phyloP scores from a whole-genome alignment of 2,329 filamentous ascomycete genomes.

The Botrytis porri region DNA sequence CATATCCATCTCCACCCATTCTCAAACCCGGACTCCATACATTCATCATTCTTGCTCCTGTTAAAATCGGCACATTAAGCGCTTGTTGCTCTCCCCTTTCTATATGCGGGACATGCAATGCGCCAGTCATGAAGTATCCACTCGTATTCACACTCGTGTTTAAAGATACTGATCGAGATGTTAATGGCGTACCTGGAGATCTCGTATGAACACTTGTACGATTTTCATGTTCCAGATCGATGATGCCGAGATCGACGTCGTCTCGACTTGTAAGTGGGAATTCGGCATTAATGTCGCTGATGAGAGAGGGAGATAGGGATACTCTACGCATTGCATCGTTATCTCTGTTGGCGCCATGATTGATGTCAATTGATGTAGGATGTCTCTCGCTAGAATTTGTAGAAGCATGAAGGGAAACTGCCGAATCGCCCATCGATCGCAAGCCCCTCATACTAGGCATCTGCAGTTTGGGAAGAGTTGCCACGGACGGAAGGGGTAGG shows the following conservation, averaged over 20 bases:
- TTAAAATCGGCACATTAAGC: conserved; percentile 15
- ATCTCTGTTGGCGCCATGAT: not conserved
- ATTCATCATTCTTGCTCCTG: conserved; percentile 8
- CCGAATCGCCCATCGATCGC: not conserved
- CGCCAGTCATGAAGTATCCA: conserved; percentile 1
- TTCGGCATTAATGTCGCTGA: not conserved
- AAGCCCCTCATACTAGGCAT: not conserved
- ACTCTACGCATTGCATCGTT: not conserved
- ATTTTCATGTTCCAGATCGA: conserved; percentile 14
- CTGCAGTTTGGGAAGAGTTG: not conserved
- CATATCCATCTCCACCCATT: not conserved
- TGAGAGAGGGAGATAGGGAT: conserved; percentile 2
- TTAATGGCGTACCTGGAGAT: not conserved
- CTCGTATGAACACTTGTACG: not conserved
- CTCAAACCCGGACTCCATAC: not conserved
- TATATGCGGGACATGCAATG: not conserved
- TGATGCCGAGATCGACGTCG: conserved; percentile 7
- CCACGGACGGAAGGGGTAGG: not conserved
- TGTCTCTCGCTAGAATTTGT: not conserved
- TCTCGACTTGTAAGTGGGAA: not conserved
- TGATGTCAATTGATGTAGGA: not conserved
- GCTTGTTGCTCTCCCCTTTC: not conserved
- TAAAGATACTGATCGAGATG: not conserved
- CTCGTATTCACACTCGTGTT: not conserved
- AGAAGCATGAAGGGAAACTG: not conserved